phyloP scores from a whole-genome alignment of 108 stramenopile genomes.

The Conticribra guillardii region DNA sequence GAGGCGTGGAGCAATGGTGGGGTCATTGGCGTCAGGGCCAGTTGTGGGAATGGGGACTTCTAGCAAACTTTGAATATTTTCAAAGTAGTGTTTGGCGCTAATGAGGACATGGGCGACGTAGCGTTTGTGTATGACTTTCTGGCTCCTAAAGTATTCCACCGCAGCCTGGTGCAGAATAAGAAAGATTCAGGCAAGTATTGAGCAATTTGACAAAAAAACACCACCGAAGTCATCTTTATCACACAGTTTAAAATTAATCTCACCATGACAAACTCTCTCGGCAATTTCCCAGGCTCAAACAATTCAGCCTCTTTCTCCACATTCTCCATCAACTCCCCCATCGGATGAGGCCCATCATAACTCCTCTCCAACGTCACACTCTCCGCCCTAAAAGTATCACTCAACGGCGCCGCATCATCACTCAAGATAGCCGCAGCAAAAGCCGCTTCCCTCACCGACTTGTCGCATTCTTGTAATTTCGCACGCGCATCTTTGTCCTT shows the following conservation, averaged over 20 bases:
- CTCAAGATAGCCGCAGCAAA: slow-evolving; percentile 93
- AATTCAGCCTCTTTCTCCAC: slow-evolving; percentile 42
- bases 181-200: no score
- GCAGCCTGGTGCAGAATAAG: slow-evolving; percentile 58
- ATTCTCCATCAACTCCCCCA: slow-evolving; percentile 63
- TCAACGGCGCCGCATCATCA: slow-evolving; percentile 82
- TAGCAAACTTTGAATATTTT: slow-evolving; percentile 64
- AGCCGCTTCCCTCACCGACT: slow-evolving; percentile 85
- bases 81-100: slow-evolving; percentile 69
- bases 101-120: slow-evolving; percentile 86
- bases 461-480: slow-evolving; percentile 91
- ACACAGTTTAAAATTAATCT: no score
- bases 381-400: slow-evolving; percentile 70
- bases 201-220: no score
- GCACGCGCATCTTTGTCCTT: slow-evolving; percentile 86
- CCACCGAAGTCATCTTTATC: no score
- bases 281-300: slow-evolving; percentile 83
- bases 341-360: slow-evolving; percentile 94
- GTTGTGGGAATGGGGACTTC: slow-evolving; percentile 71
- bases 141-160: slow-evolving; percentile 83
- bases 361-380: slow-evolving; percentile 58
- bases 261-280: slow-evolving; percentile 90
- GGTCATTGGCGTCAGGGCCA: slow-evolving; percentile 56
- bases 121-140: slow-evolving; percentile 95
- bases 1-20: slow-evolving; percentile 56